Base-by-base conservation (phyloP, 2,329 filamentous ascomycete species). In the Myriangium duriaei region DNA sequence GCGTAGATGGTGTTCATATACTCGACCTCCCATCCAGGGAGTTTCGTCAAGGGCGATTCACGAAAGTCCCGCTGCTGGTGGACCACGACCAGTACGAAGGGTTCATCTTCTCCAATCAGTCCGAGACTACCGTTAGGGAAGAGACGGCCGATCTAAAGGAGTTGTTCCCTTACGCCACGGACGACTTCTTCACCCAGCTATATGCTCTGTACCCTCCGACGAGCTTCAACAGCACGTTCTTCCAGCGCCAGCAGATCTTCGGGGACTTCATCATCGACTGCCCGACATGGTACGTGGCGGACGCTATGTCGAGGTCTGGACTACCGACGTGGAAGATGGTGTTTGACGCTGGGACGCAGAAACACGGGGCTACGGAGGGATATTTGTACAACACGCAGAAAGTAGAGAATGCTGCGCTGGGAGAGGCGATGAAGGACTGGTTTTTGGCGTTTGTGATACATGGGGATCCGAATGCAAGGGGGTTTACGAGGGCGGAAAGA, bases 181-280 rank as follows among this genome's bases (percentile, higher is more conserved):
- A 10, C 39, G 51, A 55, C 3, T 41, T 44, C 24, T 60, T 60
- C 49, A 51, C 46, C 14, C 53, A 56, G 15, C 45, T 58, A 9
- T 56, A 56, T 45, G 49, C 57, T 33, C 50, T 60, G 15, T 56
- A 54, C 38, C 50, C 52, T 7, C 39, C 28, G 6, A 18, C 28
- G 5, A 32, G 45, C 3, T 52, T 45, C 41, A 51, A 52, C 17
- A 48, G 47, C 3, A 53, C 47, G 5, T 51, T 57, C 31, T 55
- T 40, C 34, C 52, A 52, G 32, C 45, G 54, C 4, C 38, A 46
- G 16, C 44, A 49, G 4, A 51, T 49, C 47, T 62, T 60, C 37
- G 57, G 56, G 4, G 58, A 62, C 38, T 57, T 55, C 35, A 53
- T 59, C 11, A 58, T 60, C 39, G 52, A 51, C 36, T 61, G 58